Evolutionary conservation across 192 early-diverging fungal genomes (phyloP).

Genomic region (Backusella macrospora): DNA sequence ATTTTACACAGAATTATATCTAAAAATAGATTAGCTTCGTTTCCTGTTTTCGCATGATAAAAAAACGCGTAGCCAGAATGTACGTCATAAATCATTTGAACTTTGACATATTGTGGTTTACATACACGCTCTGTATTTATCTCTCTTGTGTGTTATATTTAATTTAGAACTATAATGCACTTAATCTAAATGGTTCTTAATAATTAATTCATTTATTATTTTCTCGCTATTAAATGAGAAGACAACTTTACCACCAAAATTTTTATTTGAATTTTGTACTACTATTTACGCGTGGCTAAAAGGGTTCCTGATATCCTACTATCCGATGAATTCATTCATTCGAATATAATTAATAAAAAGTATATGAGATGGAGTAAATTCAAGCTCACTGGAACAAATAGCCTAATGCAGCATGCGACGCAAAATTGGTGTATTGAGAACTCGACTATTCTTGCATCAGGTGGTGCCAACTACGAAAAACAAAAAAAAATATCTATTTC

Average conservation of each 20-base stretch:
- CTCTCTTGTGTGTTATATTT: no score
- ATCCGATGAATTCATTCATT: neutral
- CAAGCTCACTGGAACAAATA: neutral
- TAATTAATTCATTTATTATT: neutral
- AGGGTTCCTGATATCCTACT: neutral
- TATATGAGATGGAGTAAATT: neutral
- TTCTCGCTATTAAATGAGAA: neutral
- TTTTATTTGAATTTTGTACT: neutral
- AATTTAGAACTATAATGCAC: no score
- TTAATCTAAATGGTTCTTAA: no score
- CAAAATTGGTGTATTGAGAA: neutral
- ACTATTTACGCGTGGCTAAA: neutral
- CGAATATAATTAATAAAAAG: neutral
- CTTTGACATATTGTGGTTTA: neutral
- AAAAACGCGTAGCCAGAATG: neutral
- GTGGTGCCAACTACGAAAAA: neutral
- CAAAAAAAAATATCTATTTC: neutral
- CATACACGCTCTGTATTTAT: no score
- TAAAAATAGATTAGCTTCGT: neutral
- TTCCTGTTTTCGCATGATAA: neutral
- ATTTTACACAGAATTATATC: neutral
- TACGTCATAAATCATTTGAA: slow-evolving; percentile 9
- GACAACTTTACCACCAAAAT: neutral
- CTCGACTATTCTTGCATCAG: neutral
- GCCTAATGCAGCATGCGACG: neutral